Conservation (phyloP, 306 rosid species). For the Alnus rubra region DNA sequence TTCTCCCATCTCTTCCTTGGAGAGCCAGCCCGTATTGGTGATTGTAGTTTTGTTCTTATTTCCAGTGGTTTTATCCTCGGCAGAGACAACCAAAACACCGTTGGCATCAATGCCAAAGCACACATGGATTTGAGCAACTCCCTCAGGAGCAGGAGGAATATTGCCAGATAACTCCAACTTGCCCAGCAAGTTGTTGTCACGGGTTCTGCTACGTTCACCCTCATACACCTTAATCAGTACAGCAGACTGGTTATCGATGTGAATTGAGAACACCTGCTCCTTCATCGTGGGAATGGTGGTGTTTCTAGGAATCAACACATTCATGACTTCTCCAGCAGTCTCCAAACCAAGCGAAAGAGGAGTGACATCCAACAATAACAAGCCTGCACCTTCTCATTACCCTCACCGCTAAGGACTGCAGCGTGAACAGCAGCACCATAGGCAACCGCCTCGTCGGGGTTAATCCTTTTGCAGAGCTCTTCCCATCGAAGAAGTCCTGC, state of each 20-base stretch:
- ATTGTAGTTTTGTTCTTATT: too few relatives aligned
- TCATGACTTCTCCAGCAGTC: not conserved
- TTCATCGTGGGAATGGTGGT: too few relatives aligned
- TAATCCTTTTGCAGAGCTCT: constrained; percentile 44
- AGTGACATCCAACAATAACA: too few relatives aligned
- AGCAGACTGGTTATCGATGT: too few relatives aligned
- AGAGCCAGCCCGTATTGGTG: too few relatives aligned
- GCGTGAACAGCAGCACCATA: constrained; percentile 47
- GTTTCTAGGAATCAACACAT: not conserved
- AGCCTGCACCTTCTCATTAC: not conserved
- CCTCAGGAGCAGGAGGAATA: constrained; percentile 51
- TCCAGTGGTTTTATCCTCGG: constrained; percentile 54
- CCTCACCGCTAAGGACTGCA: constrained; percentile 30
- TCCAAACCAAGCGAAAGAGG: not conserved
- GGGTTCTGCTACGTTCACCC: constrained; percentile 48
- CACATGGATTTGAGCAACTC: constrained; percentile 45
- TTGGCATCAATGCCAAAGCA: constrained; percentile 46
- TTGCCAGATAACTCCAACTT: constrained; percentile 49
- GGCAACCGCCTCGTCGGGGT: constrained; percentile 47
- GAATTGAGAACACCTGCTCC: too few relatives aligned
- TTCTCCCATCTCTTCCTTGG: too few relatives aligned
- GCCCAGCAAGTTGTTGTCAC: constrained; percentile 53
- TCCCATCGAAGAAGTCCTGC: constrained; percentile 39
- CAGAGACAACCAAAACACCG: constrained; percentile 49
- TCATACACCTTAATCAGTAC: constrained; percentile 55